phyloP scores from a whole-genome alignment of 2,329 filamentous ascomycete species.

The Diaporthe helianthi region DNA sequence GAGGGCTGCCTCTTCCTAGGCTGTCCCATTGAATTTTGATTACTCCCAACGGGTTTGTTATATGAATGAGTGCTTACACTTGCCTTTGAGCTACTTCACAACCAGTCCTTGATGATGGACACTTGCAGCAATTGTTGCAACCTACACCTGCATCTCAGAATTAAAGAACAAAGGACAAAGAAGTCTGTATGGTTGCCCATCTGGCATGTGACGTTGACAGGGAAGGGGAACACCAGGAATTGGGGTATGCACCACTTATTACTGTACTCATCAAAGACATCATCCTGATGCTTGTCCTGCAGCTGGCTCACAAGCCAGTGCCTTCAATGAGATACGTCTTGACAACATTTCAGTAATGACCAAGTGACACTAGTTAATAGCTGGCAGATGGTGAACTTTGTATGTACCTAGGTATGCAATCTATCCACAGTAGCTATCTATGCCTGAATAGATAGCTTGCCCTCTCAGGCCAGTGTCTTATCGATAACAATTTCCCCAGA shows the following conservation, averaged over 20 bases:
- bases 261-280: background rate
- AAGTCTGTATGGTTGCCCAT: background rate
- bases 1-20: no score
- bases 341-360: background rate
- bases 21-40: no score
- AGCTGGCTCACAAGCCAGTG: no score
- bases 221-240: background rate
- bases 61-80: background rate
- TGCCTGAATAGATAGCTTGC: background rate
- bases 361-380: background rate
- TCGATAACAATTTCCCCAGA: no score
- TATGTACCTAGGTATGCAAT: background rate
- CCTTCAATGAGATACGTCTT: background rate
- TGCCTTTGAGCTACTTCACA: background rate
- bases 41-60: background rate
- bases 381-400: background rate
- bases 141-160: background rate
- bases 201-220: background rate
- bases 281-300: background rate
- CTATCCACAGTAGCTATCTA: background rate
- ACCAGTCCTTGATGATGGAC: background rate
- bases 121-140: background rate
- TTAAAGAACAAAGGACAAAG: slow-evolving; percentile 19
- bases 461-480: no score
- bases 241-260: background rate